Conservation (phyloP, 1,284 basidiomycete species). For the Moniliella sp. region DNA sequence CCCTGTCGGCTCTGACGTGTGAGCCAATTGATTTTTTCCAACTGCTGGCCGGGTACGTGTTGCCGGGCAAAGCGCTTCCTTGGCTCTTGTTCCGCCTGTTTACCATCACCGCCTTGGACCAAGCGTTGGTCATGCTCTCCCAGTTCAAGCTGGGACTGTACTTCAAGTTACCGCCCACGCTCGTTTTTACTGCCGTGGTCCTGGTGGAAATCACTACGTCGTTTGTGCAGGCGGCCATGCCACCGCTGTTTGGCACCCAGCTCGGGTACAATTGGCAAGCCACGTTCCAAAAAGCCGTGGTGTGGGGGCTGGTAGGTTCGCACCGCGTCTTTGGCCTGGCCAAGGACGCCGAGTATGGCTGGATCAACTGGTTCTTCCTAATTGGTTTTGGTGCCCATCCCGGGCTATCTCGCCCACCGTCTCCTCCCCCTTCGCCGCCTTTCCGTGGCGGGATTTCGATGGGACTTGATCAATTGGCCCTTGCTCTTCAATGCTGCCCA, state of each 20-base stretch:
- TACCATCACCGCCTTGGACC: constrained; percentile 45
- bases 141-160: constrained; percentile 41
- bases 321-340: constrained; percentile 9
- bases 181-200: too few species aligned
- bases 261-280: too few species aligned
- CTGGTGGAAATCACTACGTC: too few species aligned
- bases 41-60: constrained; percentile 51
- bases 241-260: too few species aligned
- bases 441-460: constrained; percentile 9
- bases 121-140: constrained; percentile 44
- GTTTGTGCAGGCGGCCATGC: too few species aligned
- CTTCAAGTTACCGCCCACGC: constrained; percentile 43
- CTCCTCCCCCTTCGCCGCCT: constrained; percentile 25
- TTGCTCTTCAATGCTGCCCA: constrained; percentile 20
- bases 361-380: constrained; percentile 17
- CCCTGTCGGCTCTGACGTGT: constrained; percentile 58
- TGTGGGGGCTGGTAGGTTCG: constrained; percentile 37
- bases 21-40: constrained; percentile 47
- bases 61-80: constrained; percentile 55
- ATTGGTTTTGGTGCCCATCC: constrained; percentile 12
- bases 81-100: constrained; percentile 62
- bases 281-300: constrained; percentile 34
- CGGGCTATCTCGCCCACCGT: constrained; percentile 8
- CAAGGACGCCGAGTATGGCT: constrained; percentile 11
- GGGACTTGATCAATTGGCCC: too few species aligned